Percentiles rank a stretch among this genome's conserved stretches.
phyloP scores from a whole-genome alignment of 148 eudicot species.

The Vaccinium darrowii region DNA sequence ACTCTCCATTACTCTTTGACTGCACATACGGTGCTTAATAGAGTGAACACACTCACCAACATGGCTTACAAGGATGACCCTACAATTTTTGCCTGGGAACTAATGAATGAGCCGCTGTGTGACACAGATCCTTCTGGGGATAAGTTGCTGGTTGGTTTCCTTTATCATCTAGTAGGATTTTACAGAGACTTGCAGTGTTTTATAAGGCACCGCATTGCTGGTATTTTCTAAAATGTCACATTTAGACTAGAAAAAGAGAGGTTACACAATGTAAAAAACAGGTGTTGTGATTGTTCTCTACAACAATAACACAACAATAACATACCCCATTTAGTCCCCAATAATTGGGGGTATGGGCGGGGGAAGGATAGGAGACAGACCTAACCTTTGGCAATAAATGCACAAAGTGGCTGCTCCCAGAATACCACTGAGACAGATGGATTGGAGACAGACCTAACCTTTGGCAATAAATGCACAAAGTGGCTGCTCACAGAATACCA shows the following conservation, averaged over 20 bases:
- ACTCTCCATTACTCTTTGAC: background rate
- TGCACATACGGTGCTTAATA: conserved; percentile 60
- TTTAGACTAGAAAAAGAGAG: background rate
- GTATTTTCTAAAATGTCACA: background rate
- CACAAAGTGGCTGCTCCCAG: too few relatives aligned
- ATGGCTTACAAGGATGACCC: conserved; percentile 89
- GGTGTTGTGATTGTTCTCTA: background rate
- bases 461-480: too few relatives aligned
- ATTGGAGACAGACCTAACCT: too few relatives aligned
- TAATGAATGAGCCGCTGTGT: conserved; percentile 79
- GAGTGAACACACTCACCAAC: conserved; percentile 73
- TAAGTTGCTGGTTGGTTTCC: conserved; percentile 53
- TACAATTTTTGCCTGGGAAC: conserved; percentile 86
- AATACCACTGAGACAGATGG: too few relatives aligned
- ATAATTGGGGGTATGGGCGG: too few relatives aligned
- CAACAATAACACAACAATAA: too few relatives aligned
- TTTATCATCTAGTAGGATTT: background rate
- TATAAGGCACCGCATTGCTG: background rate
- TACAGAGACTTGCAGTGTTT: background rate
- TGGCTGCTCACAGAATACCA: too few relatives aligned
- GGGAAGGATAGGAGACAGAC: too few relatives aligned
- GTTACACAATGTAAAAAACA: background rate
- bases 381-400: too few relatives aligned
- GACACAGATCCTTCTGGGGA: conserved; percentile 68
- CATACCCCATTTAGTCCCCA: too few relatives aligned